Conservation (phyloP, 495 filamentous ascomycete genomes). For the Evernia prunastri region DNA sequence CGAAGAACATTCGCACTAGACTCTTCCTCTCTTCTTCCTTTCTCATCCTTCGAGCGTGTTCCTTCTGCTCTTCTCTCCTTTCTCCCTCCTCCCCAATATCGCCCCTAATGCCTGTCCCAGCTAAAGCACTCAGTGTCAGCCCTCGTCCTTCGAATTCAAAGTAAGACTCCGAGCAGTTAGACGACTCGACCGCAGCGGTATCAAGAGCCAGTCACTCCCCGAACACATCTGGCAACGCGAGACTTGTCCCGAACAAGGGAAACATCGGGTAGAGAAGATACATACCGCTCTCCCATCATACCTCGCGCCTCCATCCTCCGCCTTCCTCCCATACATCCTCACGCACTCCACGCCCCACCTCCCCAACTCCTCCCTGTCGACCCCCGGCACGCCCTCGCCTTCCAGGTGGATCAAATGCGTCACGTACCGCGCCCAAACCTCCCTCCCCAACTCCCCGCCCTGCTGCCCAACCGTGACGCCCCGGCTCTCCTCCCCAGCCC, state of each 20-base stretch:
- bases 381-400: conserved; percentile 59
- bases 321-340: conserved; percentile 64
- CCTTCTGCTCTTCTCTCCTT: conserved; percentile 52
- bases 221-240: not conserved
- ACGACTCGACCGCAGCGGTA: not conserved
- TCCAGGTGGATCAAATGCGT: conserved; percentile 82
- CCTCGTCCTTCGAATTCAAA: not conserved
- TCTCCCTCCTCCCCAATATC: conserved; percentile 62
- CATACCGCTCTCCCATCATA: conserved; percentile 64
- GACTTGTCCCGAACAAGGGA: not conserved
- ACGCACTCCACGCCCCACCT: conserved; percentile 69
- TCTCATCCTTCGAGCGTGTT: conserved; percentile 52
- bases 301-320: conserved; percentile 49
- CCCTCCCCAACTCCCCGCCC: conserved; percentile 14
- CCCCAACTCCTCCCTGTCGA: conserved; percentile 59
- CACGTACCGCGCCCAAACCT: conserved; percentile 52
- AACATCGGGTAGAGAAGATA: not conserved
- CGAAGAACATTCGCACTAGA: not conserved
- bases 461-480: conserved; percentile 22
- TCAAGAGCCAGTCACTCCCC: not conserved
- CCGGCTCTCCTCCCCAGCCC: conserved; percentile 50
- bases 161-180: not conserved
- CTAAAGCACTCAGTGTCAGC: not conserved
- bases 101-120: conserved; percentile 70
- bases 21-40: not conserved